These are phyloP conservation scores for Candida piceae DNA, from an alignment of 805 yeast species.

Conservation along the genomic window DNA sequence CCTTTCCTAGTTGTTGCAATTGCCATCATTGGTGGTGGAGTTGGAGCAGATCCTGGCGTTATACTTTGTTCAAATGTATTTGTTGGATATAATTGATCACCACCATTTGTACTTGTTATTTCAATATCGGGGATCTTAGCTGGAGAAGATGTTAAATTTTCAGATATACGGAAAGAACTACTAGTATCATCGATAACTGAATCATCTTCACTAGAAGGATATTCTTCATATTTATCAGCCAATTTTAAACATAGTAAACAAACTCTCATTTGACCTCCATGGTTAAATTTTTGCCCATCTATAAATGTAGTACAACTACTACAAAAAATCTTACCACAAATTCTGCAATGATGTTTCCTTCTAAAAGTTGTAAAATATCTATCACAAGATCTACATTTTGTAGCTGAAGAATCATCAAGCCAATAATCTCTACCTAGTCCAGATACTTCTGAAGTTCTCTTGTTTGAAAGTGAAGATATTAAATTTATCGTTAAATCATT, in stretches of 20 bases:
- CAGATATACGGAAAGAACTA: conserved; percentile 16
- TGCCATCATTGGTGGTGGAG: conserved; percentile 68
- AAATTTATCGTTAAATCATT: conserved; percentile 21
- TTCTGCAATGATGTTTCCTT: conserved; percentile 90
- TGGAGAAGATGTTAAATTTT: conserved; percentile 10
- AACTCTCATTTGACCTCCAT: conserved; percentile 66
- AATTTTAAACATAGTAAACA: conserved; percentile 67
- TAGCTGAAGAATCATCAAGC: conserved; percentile 93
- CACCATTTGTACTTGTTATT: conserved; percentile 1
- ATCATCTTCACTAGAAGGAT: conserved; percentile 56
- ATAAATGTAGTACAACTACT: conserved; percentile 71
- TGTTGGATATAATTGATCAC: conserved; percentile 3
- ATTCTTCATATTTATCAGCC: conserved; percentile 63
- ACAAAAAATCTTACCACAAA: conserved; percentile 95
- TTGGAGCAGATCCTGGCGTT: conserved; percentile 33
- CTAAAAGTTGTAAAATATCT: conserved; percentile 78
- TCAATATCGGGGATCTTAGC: conserved; percentile 10
- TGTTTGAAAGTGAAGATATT: conserved; percentile 18
- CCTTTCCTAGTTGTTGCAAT: conserved; percentile 80
- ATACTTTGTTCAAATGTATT: conserved; percentile 7
- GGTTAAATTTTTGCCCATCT: conserved; percentile 58
- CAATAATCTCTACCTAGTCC: conserved; percentile 78
- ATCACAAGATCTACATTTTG: conserved; percentile 82
- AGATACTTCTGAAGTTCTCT: conserved; percentile 17
- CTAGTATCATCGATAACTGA: conserved; percentile 36